Evolutionary conservation across 2,329 filamentous ascomycete genomes (phyloP), one percentile per base, ranked within the genome.

Genomic region (Trichoderma semiorbis): DNA sequence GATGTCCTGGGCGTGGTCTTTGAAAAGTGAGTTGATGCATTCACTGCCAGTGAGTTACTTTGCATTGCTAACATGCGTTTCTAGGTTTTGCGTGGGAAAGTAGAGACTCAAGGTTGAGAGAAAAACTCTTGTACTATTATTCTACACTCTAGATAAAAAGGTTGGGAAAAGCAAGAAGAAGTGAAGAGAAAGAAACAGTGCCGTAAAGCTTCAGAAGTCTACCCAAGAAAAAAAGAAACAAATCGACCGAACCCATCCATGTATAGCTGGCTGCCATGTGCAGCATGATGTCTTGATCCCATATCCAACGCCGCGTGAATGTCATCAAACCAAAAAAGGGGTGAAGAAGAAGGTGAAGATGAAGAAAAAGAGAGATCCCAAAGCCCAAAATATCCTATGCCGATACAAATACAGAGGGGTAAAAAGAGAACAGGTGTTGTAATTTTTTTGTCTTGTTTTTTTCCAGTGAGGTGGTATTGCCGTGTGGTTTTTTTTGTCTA

Each of bases 1-100:
- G 96, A 98, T 79, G 93, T 99, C 8, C 83, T 99, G 58, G 96
- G 96, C 0, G 95, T 99, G 26, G 95, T 99, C 5, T 99, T 99
- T 83, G 95, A 98, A 81, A 98, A 97, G 93, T 97, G 84, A 85
- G 89, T 88, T 11, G n/a, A 39, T 39, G 36, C 36, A 39, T 72
- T 66, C 73, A 58, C 71, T 69, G 14, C n/a, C 18, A 14, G 11
- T 8, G 14, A 21, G 11, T 39, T 18, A 21, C 11, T 61, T 39
- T 24, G 30, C 24, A 24, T 30, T 55, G 21, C 72, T 73, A 68
- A 74, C 34, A 16, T 58, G n/a, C 14, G 21, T 32, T 32, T 30
- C 3, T 57, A 85, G 84, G 69, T 85, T 86, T 66, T 85, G 84
- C 71, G 84, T 85, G 3, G 84, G 84, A 21, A 85, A 85, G 75